These are phyloP conservation scores for Annona squamosa DNA, from an alignment of 164 flowering plant species.

Conservation along the genomic window DNA sequence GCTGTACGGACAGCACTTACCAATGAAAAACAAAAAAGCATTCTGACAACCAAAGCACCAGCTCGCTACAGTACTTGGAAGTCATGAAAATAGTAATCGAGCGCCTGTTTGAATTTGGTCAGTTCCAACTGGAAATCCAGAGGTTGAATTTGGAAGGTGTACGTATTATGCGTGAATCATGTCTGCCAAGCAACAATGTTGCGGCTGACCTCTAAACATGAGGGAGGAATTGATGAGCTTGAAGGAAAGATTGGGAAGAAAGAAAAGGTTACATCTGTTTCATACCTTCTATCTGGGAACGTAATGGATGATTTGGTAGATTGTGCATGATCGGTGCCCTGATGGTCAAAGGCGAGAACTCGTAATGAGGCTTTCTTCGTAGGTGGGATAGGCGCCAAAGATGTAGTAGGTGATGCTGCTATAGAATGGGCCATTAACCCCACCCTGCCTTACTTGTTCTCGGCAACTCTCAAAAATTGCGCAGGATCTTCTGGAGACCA, in stretches of 20 bases:
- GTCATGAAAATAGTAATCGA: no score
- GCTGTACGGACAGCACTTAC: no score
- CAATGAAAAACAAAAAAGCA: no score
- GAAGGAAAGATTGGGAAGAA: background rate
- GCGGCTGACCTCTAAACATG: background rate
- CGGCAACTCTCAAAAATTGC: background rate
- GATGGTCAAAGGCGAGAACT: background rate
- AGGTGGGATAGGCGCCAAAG: constrained; percentile 1
- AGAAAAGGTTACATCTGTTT: background rate
- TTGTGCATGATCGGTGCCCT: background rate
- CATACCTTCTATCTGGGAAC: constrained; percentile 14
- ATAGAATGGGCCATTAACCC: constrained; percentile 19
- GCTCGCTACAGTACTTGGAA: no score
- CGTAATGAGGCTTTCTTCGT: constrained; percentile 7
- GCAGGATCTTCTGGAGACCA: background rate
- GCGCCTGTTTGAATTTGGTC: no score
- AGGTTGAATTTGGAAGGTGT: background rate
- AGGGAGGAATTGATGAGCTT: no score
- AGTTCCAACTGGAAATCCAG: background rate
- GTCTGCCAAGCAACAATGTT: background rate
- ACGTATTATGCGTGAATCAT: no score
- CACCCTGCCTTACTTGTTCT: background rate
- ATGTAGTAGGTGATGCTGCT: constrained; percentile 12
- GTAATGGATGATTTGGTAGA: background rate
- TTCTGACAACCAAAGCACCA: no score